Percentiles rank a stretch among this genome's conserved stretches.
Evolutionary conservation across 164 flowering plant species (phyloP).

Genomic region (Magnolia officinalis): DNA sequence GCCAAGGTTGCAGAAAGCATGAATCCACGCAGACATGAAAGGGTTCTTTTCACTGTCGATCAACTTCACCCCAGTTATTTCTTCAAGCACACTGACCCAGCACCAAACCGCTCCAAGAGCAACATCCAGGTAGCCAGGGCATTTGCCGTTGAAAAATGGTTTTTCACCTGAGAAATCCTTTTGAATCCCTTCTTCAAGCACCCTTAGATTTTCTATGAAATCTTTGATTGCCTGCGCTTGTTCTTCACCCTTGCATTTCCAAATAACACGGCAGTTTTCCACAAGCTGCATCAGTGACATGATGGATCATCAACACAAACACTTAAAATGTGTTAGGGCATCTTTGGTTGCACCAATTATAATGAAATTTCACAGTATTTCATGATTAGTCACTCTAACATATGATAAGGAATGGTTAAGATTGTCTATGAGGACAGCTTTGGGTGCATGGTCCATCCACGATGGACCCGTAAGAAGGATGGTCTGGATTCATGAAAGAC

Average conservation of each 20-base stretch:
- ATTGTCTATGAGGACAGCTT: too few relatives aligned
- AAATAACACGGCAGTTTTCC: background rate
- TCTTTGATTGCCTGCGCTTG: constrained; percentile 1
- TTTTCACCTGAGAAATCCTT: background rate
- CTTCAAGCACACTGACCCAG: background rate
- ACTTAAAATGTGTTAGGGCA: too few relatives aligned
- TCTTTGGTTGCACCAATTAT: too few relatives aligned
- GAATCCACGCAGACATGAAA: background rate
- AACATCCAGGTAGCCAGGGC: background rate
- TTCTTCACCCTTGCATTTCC: background rate
- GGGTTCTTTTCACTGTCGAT: background rate
- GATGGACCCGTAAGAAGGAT: too few relatives aligned
- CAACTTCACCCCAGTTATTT: background rate
- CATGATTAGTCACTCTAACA: too few relatives aligned
- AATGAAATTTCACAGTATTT: too few relatives aligned
- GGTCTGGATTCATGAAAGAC: too few relatives aligned
- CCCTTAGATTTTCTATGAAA: background rate
- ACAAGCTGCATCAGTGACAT: background rate
- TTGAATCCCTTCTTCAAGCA: constrained; percentile 1
- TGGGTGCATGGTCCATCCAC: too few relatives aligned
- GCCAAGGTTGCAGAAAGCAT: background rate
- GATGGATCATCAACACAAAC: too few relatives aligned
- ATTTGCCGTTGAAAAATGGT: constrained; percentile 3
- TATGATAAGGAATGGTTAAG: too few relatives aligned
- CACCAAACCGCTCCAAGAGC: background rate